Conservation (phyloP, 345 rosid genomes). For the Brassica rapa region DNA sequence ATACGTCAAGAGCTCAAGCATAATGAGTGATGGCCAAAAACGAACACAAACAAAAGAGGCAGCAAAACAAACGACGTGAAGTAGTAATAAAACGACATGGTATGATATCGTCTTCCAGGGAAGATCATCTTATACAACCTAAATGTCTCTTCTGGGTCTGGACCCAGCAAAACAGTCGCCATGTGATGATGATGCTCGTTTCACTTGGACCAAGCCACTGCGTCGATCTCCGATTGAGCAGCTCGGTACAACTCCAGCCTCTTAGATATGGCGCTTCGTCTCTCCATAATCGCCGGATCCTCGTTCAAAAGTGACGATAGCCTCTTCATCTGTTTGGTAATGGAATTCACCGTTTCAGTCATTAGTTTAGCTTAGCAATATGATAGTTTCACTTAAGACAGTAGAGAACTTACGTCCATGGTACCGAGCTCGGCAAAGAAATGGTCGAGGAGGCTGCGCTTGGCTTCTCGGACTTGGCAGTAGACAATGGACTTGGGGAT, state of each 20-base stretch:
- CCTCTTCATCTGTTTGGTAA: slow-evolving; percentile 64
- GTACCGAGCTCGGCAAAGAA: slow-evolving; percentile 91
- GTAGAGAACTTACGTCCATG: slow-evolving; percentile 64
- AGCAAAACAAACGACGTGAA: slow-evolving; percentile 12
- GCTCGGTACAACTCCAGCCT: slow-evolving; percentile 87
- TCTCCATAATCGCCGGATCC: slow-evolving; percentile 98
- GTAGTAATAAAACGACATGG: slow-evolving; percentile 9
- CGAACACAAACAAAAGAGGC: slow-evolving; percentile 17
- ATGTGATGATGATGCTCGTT: neutral
- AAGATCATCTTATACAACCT: slow-evolving; percentile 12
- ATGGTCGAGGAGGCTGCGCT: slow-evolving; percentile 84
- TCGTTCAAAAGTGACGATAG: slow-evolving; percentile 84
- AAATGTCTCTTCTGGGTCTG: slow-evolving; percentile 10
- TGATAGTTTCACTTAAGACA: neutral
- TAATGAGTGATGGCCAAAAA: slow-evolving; percentile 4
- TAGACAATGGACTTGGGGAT: slow-evolving; percentile 94
- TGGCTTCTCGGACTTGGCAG: slow-evolving; percentile 99
- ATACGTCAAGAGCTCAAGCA: neutral
- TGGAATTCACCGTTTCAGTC: slow-evolving; percentile 13
- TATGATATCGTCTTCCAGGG: neutral
- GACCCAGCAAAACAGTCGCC: slow-evolving; percentile 11
- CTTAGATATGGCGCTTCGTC: slow-evolving; percentile 78
- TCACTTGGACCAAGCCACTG: slow-evolving; percentile 96
- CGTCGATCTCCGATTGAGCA: slow-evolving; percentile 88
- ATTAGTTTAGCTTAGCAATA: neutral